Conservation (phyloP, 2,329 filamentous ascomycete genomes). For the Xylaria sp. region DNA sequence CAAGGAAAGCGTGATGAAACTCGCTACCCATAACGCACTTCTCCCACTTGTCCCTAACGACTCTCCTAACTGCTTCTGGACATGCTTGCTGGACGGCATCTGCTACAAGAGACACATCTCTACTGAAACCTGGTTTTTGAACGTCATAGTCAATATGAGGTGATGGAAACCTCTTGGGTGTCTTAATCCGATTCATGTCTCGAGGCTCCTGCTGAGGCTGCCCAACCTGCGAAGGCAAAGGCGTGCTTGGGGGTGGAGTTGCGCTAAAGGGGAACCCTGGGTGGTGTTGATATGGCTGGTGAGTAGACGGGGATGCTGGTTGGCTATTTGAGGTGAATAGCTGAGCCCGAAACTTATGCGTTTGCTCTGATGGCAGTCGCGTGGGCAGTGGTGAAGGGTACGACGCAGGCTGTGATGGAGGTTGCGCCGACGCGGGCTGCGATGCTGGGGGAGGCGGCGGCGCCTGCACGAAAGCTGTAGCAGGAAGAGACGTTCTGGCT, state of each 20-base stretch:
- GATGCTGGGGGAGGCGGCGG: not conserved
- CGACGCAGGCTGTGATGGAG: not conserved
- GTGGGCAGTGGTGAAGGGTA: not conserved
- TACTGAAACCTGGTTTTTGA: conserved; percentile 44
- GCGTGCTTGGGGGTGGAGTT: not conserved
- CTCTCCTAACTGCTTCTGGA: conserved; percentile 54
- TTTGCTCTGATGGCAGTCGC: not conserved
- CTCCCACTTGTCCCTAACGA: conserved; percentile 57
- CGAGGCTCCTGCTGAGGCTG: not conserved
- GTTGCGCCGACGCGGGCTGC: not conserved
- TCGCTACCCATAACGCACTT: conserved; percentile 57
- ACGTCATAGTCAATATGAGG: conserved; percentile 9
- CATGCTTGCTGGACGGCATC: conserved; percentile 49
- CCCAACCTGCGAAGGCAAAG: not conserved
- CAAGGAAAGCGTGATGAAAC: conserved; percentile 59
- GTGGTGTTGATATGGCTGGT: not conserved
- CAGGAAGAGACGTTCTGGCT: not conserved
- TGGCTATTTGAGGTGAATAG: not conserved
- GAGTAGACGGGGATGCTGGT: too few species aligned
- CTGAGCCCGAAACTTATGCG: not conserved
- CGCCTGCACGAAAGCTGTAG: not conserved
- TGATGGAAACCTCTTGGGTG: conserved; percentile 15
- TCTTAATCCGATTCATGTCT: not conserved
- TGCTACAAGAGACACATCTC: conserved; percentile 48
- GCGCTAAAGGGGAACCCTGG: not conserved